Conservation (phyloP, 169 alveolate species). For the Eimeria sp. region DNA sequence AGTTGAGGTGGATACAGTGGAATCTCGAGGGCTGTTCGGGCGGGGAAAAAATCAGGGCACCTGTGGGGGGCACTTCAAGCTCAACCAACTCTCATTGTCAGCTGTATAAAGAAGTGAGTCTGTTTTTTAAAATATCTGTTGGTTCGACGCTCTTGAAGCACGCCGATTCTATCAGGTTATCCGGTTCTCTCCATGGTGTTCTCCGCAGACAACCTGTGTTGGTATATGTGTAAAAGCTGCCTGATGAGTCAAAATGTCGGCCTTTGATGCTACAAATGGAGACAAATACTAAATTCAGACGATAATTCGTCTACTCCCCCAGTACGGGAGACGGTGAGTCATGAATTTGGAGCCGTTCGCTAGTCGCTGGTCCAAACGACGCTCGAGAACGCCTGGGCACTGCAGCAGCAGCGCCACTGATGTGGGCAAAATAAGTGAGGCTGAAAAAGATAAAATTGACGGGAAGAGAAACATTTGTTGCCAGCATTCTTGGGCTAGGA, state of each 20-base stretch:
- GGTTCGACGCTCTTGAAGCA: neutral
- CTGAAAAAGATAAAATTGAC: neutral
- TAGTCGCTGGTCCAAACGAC: constrained; percentile 50
- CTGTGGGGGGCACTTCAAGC: constrained; percentile 1
- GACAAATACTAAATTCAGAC: neutral
- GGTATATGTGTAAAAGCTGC: neutral
- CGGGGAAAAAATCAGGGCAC: neutral
- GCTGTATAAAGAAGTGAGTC: neutral
- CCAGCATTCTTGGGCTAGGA: neutral
- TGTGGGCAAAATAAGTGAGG: neutral
- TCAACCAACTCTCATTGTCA: neutral
- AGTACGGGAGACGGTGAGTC: constrained; percentile 2
- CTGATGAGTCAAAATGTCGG: neutral
- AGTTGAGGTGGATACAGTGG: neutral
- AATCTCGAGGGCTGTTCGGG: neutral
- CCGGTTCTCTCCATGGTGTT: neutral
- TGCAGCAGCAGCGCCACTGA: constrained; percentile 6
- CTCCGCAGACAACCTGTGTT: neutral
- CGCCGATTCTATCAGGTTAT: neutral
- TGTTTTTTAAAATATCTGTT: neutral
- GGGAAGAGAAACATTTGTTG: neutral
- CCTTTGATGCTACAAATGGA: neutral
- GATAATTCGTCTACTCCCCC: neutral
- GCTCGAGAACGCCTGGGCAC: neutral
- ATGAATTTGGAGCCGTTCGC: constrained; percentile 67